Evolutionary conservation across 2,329 filamentous ascomycete genomes (phyloP), one percentile per base, ranked within the genome.

Genomic region (Pseudofabraea citricarpa): DNA sequence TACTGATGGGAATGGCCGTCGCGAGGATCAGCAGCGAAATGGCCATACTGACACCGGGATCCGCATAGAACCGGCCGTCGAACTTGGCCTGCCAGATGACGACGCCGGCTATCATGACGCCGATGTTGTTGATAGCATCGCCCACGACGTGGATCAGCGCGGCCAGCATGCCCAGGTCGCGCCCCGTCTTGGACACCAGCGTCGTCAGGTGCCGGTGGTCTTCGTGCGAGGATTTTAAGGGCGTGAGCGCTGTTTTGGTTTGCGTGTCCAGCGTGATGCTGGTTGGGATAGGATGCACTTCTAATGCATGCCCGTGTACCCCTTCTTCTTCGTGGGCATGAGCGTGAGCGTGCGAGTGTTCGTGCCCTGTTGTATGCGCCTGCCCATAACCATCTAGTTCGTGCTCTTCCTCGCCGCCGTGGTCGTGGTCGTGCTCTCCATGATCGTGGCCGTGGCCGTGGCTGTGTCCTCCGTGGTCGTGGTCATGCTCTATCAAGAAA

Each of bases 71-170:
- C 24, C 82, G 71, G 3, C 62, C 69, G 1, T 75, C 67, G 22
- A 74, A 79, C 22, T 72, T 58, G 0, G 74, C 69, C 44, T 81
- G 68, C 85, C 83, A 88, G 59, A 90, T 84, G 23, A 87, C 70
- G 2, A 83, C 56, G 0, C 82, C 83, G 1, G 84, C 76, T 26
- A 83, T 67, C 38, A 89, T 87, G 46, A 90, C 85, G 8, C 84
- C 85, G 9, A 89, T 61, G 53, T 90, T 90, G 65, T 89, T 90
- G 49, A 85, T 70, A 5, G 83, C 83, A 55, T 90, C 86, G 23
- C 84, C 81, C 3, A 86, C 56, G 20, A 90, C 75, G 55, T 90
- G 86, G 12, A 87, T 64, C 9, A 90, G 57, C 1, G 87, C 83
- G 2, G 81, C 85, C 48, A 85, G 66, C 70, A 87, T 83, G 9